These are phyloP conservation scores for Blastobotrys aristatus DNA, from an alignment of 1,139 yeast species.

Conservation along the genomic window DNA sequence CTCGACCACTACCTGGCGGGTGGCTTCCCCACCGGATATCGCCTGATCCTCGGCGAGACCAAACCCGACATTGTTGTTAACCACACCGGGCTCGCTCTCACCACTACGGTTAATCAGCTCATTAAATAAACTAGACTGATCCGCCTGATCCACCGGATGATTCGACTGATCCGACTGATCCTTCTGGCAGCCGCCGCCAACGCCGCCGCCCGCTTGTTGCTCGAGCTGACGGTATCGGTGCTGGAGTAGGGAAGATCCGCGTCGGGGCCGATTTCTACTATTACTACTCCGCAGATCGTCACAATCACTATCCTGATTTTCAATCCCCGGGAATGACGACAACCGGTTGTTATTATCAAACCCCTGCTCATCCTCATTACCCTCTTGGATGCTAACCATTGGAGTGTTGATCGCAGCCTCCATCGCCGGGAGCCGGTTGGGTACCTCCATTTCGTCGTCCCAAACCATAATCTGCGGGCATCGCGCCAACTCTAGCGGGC, in stretches of 20 bases:
- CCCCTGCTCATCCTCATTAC: background rate
- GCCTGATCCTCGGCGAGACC: constrained; percentile 31
- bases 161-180: background rate
- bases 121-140: background rate
- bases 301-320: background rate
- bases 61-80: constrained; percentile 28
- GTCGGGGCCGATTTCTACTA: constrained; percentile 14
- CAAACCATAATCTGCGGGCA: constrained; percentile 52
- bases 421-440: constrained; percentile 35
- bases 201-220: constrained; percentile 19
- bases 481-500: constrained; percentile 64
- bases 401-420: constrained; percentile 25
- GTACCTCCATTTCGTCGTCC: constrained; percentile 61
- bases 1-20: constrained; percentile 51
- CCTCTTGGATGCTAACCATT: background rate
- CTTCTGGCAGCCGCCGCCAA: constrained; percentile 23
- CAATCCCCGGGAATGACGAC: constrained; percentile 9
- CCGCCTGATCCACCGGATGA: background rate
- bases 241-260: constrained; percentile 26
- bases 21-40: constrained; percentile 27
- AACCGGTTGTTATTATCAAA: background rate
- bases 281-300: background rate
- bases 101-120: background rate
- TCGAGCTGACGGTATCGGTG: constrained; percentile 26
- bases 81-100: constrained; percentile 2